Base-by-base conservation (phyloP, 768 basidiomycete genomes). In the Pleurotus sapidus region DNA sequence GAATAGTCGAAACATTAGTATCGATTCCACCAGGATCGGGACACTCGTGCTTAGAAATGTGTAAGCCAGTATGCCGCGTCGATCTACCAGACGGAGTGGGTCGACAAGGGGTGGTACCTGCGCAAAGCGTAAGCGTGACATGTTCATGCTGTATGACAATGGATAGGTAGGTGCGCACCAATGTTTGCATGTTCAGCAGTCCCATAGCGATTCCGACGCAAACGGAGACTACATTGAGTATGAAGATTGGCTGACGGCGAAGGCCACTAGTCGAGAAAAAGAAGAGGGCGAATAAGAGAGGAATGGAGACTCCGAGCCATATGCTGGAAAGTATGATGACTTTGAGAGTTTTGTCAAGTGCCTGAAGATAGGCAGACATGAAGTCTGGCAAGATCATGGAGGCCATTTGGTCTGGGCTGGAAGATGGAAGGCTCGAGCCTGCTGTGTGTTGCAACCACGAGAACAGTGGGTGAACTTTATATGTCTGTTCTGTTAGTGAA, bases 21-120 rank as follows among this genome's bases (percentile, higher is more conserved):
- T 63, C 15, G 60, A 67, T 40, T 68, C 67, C 51, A 64, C 66
- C 34, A 67, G 30, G 25, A 67, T 34, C 4, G 66, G 65, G 2
- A 56, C 51, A 38, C 56, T 53, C 37, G 54, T 5, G 47, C 50
- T 20, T 9, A 68, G 9, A 12, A 50, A 14, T 14, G 55, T 58
- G 45, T 49, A 59, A 12, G 57, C 42, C 34, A 64, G 27, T 17
- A 48, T 34, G 12, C 60, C 42, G 9, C 42, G 17, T 38, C 23
- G 46, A 15, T 46, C 46, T 9, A 54, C 46, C 1, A 55, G 54
- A 30, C 4, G 47, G 6, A 43, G n/a, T 20, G 62, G 58, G n/a
- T 48, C 23, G 37, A 27, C 24, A 43, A 57, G 23, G 23, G 53
- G 14, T 15, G 17, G 55, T 24, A 45, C 24, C 43, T 46, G 17